phyloP scores from a whole-genome alignment of 1,139 yeast species.

The Sugiyamaella xylanicola region DNA sequence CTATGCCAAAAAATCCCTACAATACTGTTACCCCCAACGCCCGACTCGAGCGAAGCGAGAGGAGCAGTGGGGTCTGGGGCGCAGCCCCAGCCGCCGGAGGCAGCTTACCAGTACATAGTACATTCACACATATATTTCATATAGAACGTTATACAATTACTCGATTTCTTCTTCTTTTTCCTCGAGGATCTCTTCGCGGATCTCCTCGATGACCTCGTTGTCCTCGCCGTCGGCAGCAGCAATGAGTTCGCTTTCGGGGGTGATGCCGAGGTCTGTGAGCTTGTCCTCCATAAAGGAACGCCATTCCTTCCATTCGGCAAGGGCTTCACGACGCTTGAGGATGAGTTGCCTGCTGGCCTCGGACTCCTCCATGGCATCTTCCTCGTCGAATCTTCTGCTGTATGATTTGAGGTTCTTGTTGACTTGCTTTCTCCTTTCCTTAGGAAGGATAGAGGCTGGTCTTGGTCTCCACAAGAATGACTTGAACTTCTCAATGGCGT shows the following conservation, averaged over 20 bases:
- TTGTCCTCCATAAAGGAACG: conserved; percentile 59
- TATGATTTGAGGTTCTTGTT: conserved; percentile 87
- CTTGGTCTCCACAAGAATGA: conserved; percentile 98
- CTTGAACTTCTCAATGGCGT: conserved; percentile 77
- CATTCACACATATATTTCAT: neutral
- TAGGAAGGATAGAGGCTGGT: conserved; percentile 74
- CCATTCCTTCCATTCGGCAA: conserved; percentile 86
- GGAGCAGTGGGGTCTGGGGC: neutral
- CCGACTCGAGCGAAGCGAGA: no score
- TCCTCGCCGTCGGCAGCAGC: conserved; percentile 41
- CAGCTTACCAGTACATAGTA: no score
- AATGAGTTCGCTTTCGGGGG: conserved; percentile 36
- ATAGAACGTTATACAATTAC: neutral
- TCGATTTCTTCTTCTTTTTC: conserved; percentile 36
- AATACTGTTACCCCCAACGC: no score
- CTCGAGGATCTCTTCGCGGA: conserved; percentile 75
- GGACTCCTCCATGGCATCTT: conserved; percentile 95
- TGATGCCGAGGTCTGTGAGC: conserved; percentile 50
- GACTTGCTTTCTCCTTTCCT: conserved; percentile 84
- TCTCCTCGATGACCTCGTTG: conserved; percentile 74
- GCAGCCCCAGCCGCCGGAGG: neutral
- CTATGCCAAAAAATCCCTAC: no score
- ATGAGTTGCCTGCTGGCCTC: conserved; percentile 90
- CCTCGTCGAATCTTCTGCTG: conserved; percentile 90
- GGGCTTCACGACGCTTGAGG: conserved; percentile 75